phyloP scores from a whole-genome alignment of 2,329 filamentous ascomycete genomes.

The Colletotrichum karsti region DNA sequence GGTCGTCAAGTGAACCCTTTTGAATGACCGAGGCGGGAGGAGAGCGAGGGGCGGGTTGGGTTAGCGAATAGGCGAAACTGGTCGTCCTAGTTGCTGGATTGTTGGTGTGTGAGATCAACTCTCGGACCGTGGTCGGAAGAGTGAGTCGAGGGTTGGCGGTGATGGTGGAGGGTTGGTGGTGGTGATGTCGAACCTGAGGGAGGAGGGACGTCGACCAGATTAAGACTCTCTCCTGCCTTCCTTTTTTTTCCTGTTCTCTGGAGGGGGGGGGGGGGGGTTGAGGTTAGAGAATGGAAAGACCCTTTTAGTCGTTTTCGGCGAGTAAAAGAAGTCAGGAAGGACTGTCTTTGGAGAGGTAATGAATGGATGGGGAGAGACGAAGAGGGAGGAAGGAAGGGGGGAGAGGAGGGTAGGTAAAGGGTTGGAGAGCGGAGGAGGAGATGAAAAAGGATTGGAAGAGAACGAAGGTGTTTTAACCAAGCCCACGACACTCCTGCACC shows the following conservation, averaged over 20 bases:
- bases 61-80: background rate
- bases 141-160: background rate
- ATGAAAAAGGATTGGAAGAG: constrained; percentile 65
- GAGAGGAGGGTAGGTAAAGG: constrained; percentile 50
- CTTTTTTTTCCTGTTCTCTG: constrained; percentile 32
- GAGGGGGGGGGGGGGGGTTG: background rate
- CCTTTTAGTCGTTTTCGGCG: constrained; percentile 33
- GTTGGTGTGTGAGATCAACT: background rate
- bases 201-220: constrained; percentile 36
- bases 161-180: constrained; percentile 5
- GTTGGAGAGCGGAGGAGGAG: constrained; percentile 63
- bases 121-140: no score
- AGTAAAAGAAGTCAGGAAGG: constrained; percentile 53
- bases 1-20: constrained; percentile 20
- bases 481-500: background rate
- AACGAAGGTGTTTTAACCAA: constrained; percentile 50
- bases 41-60: background rate
- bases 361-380: constrained; percentile 56
- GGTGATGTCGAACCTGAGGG: constrained; percentile 5
- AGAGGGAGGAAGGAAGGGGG: constrained; percentile 47
- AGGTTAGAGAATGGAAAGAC: constrained; percentile 30
- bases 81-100: constrained; percentile 8
- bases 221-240: constrained; percentile 31
- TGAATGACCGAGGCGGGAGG: constrained; percentile 17
- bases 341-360: constrained; percentile 61